phyloP scores from a whole-genome alignment of 2,329 filamentous ascomycete genomes.

The Verticillium nonalfalfae region DNA sequence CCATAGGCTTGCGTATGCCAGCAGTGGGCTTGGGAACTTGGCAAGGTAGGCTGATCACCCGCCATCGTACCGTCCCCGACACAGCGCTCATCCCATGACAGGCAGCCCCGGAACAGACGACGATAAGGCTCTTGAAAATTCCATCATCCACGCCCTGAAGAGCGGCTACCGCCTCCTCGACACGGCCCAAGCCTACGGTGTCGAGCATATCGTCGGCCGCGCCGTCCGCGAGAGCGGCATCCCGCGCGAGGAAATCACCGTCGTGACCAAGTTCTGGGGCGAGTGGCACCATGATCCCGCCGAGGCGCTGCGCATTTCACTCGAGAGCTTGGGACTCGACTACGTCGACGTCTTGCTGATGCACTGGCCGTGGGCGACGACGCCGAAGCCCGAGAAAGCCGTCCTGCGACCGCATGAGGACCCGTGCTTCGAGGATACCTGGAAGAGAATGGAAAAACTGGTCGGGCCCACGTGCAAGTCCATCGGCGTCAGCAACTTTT shows the following conservation, averaged over 20 bases:
- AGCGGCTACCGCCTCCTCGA: conserved; percentile 23
- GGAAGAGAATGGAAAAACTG: conserved; percentile 20
- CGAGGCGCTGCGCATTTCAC: conserved; percentile 19
- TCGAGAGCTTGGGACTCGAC: conserved; percentile 19
- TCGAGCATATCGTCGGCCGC: conserved; percentile 21
- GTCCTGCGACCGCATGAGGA: conserved; percentile 14
- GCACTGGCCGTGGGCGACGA: conserved; percentile 21
- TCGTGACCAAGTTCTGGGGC: conserved; percentile 25
- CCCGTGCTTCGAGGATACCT: conserved; percentile 17
- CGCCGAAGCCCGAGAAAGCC: conserved; percentile 13
- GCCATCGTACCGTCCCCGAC: not conserved
- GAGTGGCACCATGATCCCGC: conserved; percentile 20
- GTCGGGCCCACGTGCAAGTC: conserved; percentile 16
- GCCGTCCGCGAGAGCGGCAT: conserved; percentile 23
- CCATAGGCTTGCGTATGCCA: conserved; percentile 8
- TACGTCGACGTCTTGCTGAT: conserved; percentile 25
- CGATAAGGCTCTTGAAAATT: conserved; percentile 17
- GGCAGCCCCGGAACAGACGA: conserved; percentile 10
- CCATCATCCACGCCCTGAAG: conserved; percentile 21
- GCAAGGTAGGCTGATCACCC: conserved; percentile 12
- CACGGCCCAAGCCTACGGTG: conserved; percentile 18
- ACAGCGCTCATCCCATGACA: not conserved
- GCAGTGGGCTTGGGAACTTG: conserved; percentile 19
- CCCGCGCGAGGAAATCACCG: conserved; percentile 23
- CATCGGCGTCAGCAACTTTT: conserved; percentile 26